Base-by-base conservation (phyloP, 129 eudicot genomes). In the Helianthus tuberosus region DNA sequence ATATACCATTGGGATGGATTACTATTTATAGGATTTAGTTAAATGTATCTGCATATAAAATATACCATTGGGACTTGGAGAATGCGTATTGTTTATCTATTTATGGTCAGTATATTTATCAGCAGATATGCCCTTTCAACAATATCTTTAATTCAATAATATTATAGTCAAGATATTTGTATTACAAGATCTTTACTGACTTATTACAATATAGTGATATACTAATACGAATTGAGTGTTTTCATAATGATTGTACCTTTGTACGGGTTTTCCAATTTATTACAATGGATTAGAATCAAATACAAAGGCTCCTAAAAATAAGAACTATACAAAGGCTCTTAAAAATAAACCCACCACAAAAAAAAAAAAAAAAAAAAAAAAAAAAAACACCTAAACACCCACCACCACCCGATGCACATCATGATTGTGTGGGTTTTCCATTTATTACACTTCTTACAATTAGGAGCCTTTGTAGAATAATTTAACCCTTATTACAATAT, bases 31-130 rank as follows among this genome's bases (percentile, higher is more conserved):
- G 49, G 11, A 13, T 63, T 32, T 25, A 38, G 68, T 63, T 63
- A 46, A 63, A 35, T 63, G 48, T 38, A 39, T 63, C 68, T 63
- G 20, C 68, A 63, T 35, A 63, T 63, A 63, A 7, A 63, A 36
- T 63, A 38, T 38, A 63, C 68, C 68, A 36, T 63, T 63, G 49
- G 68, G 43, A 39, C n/a, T 38, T n/a, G 48, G 25, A 63, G 11
- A 36, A 39, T 63, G 3, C 9, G 25, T n/a, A 39, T 35, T n/a
- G 5, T 59, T 25, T 59, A 41, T 43, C 47, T 43, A 59, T n/a
- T 6, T 63, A 63, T 38, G 14, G 68, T 38, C 49, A 6, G 48
- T 14, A 63, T 12, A n/a, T 63, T 62, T 39, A 63, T 13, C 14
- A 36, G 38, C 3, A 6, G 48, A 63, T 32, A 32, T 36, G 48